A percentile compares a stretch with the other conserved stretches of the same genome.
Evolutionary conservation across 176 grass and related monocot genomes (phyloP).

Genomic region (Hordeum marinum): DNA sequence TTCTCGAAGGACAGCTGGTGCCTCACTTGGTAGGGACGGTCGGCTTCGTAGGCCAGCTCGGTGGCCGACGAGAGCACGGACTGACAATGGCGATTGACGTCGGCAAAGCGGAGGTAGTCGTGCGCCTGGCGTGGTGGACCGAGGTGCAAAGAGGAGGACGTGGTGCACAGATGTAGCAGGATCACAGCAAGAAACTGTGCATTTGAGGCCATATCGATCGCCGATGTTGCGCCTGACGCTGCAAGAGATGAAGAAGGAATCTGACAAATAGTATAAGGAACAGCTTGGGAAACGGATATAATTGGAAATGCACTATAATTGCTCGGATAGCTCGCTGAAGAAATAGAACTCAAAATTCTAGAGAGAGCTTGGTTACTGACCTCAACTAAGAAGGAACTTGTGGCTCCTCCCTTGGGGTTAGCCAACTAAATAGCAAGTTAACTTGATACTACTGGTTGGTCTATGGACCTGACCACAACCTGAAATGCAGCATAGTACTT

Average conservation of each 20-base stretch:
- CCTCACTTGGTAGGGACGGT: neutral
- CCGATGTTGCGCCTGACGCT: neutral
- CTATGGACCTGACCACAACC: neutral
- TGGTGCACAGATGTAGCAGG: neutral
- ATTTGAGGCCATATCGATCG: neutral
- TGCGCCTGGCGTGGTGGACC: neutral
- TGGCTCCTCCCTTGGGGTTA: neutral
- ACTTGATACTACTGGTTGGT: neutral
- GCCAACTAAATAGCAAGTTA: neutral
- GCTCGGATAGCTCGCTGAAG: neutral
- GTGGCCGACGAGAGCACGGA: neutral
- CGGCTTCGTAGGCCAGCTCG: neutral
- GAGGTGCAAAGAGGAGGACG: neutral
- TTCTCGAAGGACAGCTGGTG: neutral
- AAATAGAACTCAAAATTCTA: neutral
- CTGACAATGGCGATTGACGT: neutral
- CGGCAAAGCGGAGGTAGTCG: constrained; percentile 11
- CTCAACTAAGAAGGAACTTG: neutral
- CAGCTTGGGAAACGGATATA: neutral
- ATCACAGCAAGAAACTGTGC: neutral
- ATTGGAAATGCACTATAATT: neutral
- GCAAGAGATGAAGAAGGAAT: neutral
- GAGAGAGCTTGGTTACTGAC: neutral
- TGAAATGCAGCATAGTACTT: neutral
- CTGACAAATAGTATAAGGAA: neutral